phyloP scores from a whole-genome alignment of 345 rosid genomes.

The Camelina sativa region DNA sequence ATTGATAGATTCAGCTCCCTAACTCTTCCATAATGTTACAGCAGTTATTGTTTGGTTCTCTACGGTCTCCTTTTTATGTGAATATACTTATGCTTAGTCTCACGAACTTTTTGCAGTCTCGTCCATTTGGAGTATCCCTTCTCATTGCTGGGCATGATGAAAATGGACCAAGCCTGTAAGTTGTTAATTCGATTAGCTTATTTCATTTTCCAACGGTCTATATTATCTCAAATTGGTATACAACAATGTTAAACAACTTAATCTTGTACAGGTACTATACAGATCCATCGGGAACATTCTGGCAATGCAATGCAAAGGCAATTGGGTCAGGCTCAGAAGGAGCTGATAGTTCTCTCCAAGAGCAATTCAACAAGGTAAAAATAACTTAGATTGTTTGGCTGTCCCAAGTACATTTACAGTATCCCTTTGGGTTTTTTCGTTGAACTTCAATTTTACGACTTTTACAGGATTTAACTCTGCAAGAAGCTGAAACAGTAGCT shows the following conservation, averaged over 20 bases:
- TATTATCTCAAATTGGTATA: not conserved
- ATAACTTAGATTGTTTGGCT: not conserved
- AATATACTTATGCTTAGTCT: not conserved
- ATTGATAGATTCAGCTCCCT: conserved; percentile 1
- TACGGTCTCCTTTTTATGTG: not conserved
- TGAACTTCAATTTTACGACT: not conserved
- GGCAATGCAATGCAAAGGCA: conserved; percentile 97
- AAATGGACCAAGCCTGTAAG: conserved; percentile 93
- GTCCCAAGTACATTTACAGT: too few species aligned
- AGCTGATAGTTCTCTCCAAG: conserved; percentile 91
- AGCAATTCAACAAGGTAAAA: conserved; percentile 81
- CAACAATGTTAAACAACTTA: not conserved
- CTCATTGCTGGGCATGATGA: conserved; percentile 97
- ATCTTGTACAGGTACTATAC: conserved; percentile 69
- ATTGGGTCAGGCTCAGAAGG: conserved; percentile 97
- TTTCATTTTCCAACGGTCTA: not conserved
- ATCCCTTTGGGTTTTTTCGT: not conserved
- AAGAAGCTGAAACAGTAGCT: conserved; percentile 83
- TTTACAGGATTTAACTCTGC: conserved; percentile 71
- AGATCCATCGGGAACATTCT: conserved; percentile 94
- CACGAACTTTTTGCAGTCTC: conserved; percentile 62
- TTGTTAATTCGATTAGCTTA: conserved; percentile 18
- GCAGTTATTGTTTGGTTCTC: not conserved
- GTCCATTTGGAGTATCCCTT: conserved; percentile 97
- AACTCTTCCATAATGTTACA: not conserved